These are phyloP conservation scores for Sindora glabra DNA, from an alignment of 306 rosid genomes.

Conservation along the genomic window DNA sequence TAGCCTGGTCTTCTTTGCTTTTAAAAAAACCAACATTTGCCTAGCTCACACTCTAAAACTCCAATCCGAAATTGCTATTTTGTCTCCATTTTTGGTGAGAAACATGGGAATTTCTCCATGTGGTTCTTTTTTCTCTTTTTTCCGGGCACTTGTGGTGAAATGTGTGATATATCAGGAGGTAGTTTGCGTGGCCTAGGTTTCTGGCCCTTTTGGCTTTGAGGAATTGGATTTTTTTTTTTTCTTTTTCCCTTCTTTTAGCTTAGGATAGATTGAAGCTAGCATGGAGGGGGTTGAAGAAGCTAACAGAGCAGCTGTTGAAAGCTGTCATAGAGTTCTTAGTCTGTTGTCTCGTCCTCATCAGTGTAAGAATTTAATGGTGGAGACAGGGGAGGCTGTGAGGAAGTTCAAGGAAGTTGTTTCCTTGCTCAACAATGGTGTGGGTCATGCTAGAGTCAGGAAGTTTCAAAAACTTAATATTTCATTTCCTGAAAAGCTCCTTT, in stretches of 20 bases:
- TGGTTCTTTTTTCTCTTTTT: slow-evolving; percentile 27
- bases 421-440: slow-evolving; percentile 59
- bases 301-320: slow-evolving; percentile 69
- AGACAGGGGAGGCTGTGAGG: slow-evolving; percentile 77
- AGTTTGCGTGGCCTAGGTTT: slow-evolving; percentile 22
- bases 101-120: slow-evolving; percentile 33
- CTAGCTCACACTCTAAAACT: slow-evolving; percentile 21
- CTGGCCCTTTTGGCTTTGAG: slow-evolving; percentile 12
- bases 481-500: slow-evolving; percentile 48
- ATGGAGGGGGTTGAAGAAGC: slow-evolving; percentile 90
- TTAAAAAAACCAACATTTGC: neutral
- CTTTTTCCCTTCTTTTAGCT: neutral
- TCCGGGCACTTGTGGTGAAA: slow-evolving; percentile 24
- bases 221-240: neutral
- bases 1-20: slow-evolving; percentile 21
- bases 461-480: slow-evolving; percentile 41
- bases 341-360: slow-evolving; percentile 61
- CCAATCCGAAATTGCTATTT: slow-evolving; percentile 6
- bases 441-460: slow-evolving; percentile 86
- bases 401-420: slow-evolving; percentile 88
- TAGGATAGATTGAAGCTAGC: slow-evolving; percentile 12
- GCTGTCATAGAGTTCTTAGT: slow-evolving; percentile 68
- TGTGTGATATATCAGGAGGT: slow-evolving; percentile 24
- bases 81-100: slow-evolving; percentile 30
- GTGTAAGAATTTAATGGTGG: slow-evolving; percentile 46